Base-by-base conservation (phyloP, 305 asterid species). In the Fraxinus paxiana region DNA sequence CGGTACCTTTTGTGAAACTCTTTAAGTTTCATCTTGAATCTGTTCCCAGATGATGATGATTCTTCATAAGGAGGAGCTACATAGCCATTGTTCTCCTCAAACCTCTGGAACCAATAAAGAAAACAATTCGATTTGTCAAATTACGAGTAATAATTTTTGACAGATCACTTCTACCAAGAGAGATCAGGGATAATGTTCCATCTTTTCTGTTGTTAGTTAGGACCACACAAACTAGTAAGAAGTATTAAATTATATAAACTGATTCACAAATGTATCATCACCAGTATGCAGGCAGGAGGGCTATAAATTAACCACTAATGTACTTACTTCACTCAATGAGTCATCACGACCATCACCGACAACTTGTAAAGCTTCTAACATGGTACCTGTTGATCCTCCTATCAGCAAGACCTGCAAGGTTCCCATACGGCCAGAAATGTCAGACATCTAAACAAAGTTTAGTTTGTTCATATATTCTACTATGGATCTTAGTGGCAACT, bases 321-420 rank as follows among this genome's bases (percentile, higher is more conserved):
- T 34, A 86, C 94, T 88, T 90, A 96, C 97, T 85, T 96, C 97
- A 51, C 90, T 91, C 85, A 94, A 84, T 15, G 94, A 83, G 77
- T 79, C 82, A 69, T 92, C 94, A 82, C 88, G 89, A 77, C 84
- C 89, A 79, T 94, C 99, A 61, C 99, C 99, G 22, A 94, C 97
- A 84, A 96, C 99, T 84, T 96, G 82, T 83, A 96, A 89, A 77
- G 94, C 90, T 90, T 92, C 99, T 84, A 96, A 90, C 99, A 96
- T 96, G 84, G 98, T 96, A 82, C 99, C 99, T 61, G 99, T 96
- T 82, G 98, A 94, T 83, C 98, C 99, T 83, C 99, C 99, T 78
- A 96, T 96, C 87, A 94, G 88, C 91, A 96, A 88, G 80, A 96
- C 99, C 99, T 96, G 89, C 56, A 85, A 83, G 71, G 81, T 79